phyloP scores from a whole-genome alignment of 1,139 yeast genomes.

The Pichia terricola region DNA sequence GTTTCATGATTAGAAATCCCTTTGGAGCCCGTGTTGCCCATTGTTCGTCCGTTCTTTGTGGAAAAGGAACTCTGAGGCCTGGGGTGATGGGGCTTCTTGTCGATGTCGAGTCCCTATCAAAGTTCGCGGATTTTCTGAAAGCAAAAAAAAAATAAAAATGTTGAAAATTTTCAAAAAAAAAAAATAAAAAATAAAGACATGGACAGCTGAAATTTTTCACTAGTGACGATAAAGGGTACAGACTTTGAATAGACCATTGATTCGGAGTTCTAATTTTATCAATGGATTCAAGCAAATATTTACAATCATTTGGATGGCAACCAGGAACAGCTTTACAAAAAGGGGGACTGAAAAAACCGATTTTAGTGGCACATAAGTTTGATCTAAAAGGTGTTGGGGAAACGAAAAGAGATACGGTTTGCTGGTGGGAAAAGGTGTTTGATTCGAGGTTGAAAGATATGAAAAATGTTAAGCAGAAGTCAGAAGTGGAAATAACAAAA shows the following conservation, averaged over 20 bases:
- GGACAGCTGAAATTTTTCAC: too few species aligned
- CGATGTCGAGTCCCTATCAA: too few species aligned
- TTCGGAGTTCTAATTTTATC: too few species aligned
- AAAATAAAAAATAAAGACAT: too few species aligned
- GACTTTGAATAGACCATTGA: too few species aligned
- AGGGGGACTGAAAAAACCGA: conserved; percentile 81
- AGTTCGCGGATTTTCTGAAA: too few species aligned
- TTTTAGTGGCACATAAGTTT: conserved; percentile 79
- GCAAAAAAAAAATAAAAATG: too few species aligned
- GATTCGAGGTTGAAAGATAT: conserved; percentile 83
- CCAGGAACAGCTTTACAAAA: conserved; percentile 76
- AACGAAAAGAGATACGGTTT: conserved; percentile 53
- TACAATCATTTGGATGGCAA: conserved; percentile 79
- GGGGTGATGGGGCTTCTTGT: too few species aligned
- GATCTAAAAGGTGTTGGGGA: conserved; percentile 87
- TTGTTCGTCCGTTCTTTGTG: too few species aligned
- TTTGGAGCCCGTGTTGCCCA: conserved; percentile 2
- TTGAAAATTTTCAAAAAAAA: too few species aligned
- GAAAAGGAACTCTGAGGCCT: too few species aligned
- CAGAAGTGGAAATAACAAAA: conserved; percentile 10
- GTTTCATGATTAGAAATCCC: conserved; percentile 73
- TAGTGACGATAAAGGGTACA: too few species aligned
- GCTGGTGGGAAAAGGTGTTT: conserved; percentile 95
- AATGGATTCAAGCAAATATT: conserved; percentile 71
- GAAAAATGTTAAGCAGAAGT: conserved; percentile 9